Percentiles rank a stretch among this genome's conserved stretches.
phyloP scores from a whole-genome alignment of 2,329 filamentous ascomycete genomes.

The Claviceps sp. region DNA sequence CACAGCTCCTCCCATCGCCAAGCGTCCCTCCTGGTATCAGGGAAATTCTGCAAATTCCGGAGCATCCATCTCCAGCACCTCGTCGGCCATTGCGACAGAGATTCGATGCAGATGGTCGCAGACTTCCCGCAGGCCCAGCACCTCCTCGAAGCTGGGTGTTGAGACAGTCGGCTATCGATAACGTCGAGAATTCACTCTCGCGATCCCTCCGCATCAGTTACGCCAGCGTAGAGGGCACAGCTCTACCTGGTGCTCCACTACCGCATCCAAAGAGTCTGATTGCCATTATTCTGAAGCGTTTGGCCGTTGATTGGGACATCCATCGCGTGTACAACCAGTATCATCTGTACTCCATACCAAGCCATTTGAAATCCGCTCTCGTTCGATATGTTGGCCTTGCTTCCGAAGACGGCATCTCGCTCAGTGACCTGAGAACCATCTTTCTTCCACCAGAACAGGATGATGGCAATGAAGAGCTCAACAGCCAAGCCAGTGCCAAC shows the following conservation, averaged over 20 bases:
- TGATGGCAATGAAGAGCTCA: conserved; percentile 15
- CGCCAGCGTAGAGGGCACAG: conserved; percentile 11
- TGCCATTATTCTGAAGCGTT: conserved; percentile 34
- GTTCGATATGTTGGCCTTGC: conserved; percentile 35
- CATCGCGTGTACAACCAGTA: conserved; percentile 43
- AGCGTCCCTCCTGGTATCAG: conserved; percentile 47
- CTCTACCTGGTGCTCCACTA: conserved; percentile 30
- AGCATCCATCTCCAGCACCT: conserved; percentile 38
- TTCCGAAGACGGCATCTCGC: conserved; percentile 31
- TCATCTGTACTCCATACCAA: conserved; percentile 42
- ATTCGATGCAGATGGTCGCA: conserved; percentile 33
- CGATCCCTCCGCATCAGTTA: conserved; percentile 12
- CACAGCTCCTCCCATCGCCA: conserved; percentile 24
- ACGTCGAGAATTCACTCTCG: conserved; percentile 6
- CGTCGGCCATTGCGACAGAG: conserved; percentile 28
- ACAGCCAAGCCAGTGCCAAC: conserved; percentile 11
- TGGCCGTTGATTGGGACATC: conserved; percentile 41
- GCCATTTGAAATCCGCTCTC: conserved; percentile 36
- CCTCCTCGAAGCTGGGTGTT: conserved; percentile 43
- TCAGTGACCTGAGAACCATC: conserved; percentile 36
- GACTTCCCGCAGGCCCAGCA: conserved; percentile 43
- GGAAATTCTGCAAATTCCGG: conserved; percentile 45
- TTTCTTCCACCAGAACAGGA: conserved; percentile 22
- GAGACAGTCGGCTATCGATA: conserved; percentile 12
- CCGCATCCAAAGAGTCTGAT: conserved; percentile 36